phyloP scores from a whole-genome alignment of 2,329 filamentous ascomycete species.

The Zarea fungicola region DNA sequence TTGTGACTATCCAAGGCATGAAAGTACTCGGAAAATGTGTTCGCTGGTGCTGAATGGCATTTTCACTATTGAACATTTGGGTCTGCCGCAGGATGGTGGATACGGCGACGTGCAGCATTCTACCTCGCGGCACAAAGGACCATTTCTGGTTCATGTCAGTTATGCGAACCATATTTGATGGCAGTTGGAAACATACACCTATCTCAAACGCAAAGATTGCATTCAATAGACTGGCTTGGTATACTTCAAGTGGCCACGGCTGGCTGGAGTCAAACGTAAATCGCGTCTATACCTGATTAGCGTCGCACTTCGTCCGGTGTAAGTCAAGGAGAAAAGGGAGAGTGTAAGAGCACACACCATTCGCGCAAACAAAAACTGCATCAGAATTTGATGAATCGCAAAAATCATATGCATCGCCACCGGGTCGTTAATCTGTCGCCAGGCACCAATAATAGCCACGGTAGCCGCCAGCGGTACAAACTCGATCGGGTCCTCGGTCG shows the following conservation, averaged over 20 bases:
- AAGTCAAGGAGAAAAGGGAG: no score
- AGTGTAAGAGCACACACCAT: background rate
- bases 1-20: slow-evolving; percentile 28
- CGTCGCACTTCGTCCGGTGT: background rate
- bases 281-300: background rate
- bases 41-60: slow-evolving; percentile 29
- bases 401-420: slow-evolving; percentile 6
- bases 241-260: slow-evolving; percentile 7
- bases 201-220: slow-evolving; percentile 12
- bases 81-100: slow-evolving; percentile 29
- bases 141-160: slow-evolving; percentile 24
- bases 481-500: slow-evolving; percentile 24
- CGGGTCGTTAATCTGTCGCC: slow-evolving; percentile 26
- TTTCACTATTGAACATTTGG: slow-evolving; percentile 31
- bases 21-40: slow-evolving; percentile 33
- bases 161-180: no score
- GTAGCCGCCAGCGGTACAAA: slow-evolving; percentile 23
- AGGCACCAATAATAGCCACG: slow-evolving; percentile 35
- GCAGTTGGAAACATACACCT: slow-evolving; percentile 10
- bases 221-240: slow-evolving; percentile 7
- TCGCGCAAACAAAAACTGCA: slow-evolving; percentile 9
- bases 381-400: slow-evolving; percentile 10
- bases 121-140: slow-evolving; percentile 25
- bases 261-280: slow-evolving; percentile 9
- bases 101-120: slow-evolving; percentile 31